These are phyloP conservation scores for Ascobolus immersus DNA, from an alignment of 495 filamentous ascomycete species.

Conservation along the genomic window DNA sequence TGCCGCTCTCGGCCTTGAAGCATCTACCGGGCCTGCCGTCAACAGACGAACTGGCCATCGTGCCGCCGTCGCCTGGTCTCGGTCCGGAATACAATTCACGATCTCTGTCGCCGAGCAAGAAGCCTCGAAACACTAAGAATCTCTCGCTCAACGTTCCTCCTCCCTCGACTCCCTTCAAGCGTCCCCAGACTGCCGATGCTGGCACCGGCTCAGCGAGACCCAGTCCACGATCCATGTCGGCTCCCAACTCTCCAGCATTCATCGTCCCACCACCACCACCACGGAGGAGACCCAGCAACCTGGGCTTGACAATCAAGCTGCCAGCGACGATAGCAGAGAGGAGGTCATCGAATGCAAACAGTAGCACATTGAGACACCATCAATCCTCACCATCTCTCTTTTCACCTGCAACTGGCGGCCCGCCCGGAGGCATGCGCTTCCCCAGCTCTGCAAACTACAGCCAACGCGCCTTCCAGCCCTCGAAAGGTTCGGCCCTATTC, in stretches of 20 bases:
- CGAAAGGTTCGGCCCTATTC: too few relatives aligned
- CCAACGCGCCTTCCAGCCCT: constrained; percentile 12
- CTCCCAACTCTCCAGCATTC: constrained; percentile 59
- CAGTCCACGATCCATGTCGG: constrained; percentile 27
- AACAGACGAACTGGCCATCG: constrained; percentile 16
- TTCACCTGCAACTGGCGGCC: constrained; percentile 31
- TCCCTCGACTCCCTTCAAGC: constrained; percentile 18
- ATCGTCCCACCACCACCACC: constrained; percentile 47
- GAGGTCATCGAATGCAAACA: too few relatives aligned
- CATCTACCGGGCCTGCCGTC: constrained; percentile 18
- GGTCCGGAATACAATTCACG: constrained; percentile 7
- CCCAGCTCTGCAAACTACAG: constrained; percentile 22
- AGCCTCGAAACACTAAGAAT: constrained; percentile 76
- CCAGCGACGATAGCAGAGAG: too few relatives aligned
- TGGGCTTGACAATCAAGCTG: constrained; percentile 45
- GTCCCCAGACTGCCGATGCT: constrained; percentile 23
- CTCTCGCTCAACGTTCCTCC: constrained; percentile 64
- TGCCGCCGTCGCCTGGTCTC: constrained; percentile 12
- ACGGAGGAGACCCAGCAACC: constrained; percentile 50
- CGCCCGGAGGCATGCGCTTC: constrained; percentile 38
- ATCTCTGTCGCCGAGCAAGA: constrained; percentile 44
- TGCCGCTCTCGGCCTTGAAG: constrained; percentile 29
- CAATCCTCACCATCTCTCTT: constrained; percentile 45
- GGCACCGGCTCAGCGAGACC: constrained; percentile 23
- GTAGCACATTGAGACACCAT: constrained; percentile 35